Evolutionary conservation across 768 basidiomycete genomes (phyloP).

Genomic region (Cyclocybe aegerita): DNA sequence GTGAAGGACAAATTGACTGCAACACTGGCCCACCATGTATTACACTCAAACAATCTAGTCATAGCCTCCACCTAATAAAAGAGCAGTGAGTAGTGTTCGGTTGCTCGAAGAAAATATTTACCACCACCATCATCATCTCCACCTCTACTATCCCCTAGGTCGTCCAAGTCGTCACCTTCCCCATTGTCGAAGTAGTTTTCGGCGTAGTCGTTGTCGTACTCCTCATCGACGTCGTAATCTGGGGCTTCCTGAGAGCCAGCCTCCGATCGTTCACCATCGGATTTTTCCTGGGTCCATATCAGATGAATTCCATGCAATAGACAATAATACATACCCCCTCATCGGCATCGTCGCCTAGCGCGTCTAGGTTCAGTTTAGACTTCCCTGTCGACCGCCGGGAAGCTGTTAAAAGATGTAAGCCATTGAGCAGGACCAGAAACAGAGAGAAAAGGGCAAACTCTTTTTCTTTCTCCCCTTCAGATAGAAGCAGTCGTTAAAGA

Average conservation of each 20-base stretch:
- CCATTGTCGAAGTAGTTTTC: conserved; percentile 92
- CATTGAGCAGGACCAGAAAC: neutral
- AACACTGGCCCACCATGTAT: too few species aligned
- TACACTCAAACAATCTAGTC: conserved; percentile 5
- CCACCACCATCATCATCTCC: conserved; percentile 65
- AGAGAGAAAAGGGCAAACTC: conserved; percentile 23
- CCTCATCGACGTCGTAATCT: conserved; percentile 87
- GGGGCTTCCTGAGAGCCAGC: conserved; percentile 63
- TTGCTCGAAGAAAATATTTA: neutral
- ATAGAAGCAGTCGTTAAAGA: conserved; percentile 81
- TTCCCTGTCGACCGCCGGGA: conserved; percentile 21
- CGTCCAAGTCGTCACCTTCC: conserved; percentile 78
- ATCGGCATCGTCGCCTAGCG: conserved; percentile 64
- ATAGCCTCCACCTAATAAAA: conserved; percentile 2
- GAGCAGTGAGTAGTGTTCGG: neutral
- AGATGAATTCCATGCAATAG: neutral
- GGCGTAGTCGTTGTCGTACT: conserved; percentile 89
- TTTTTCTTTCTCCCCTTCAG: conserved; percentile 62
- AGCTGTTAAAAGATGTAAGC: conserved; percentile 8
- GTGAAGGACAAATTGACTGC: too few species aligned
- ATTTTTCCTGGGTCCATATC: conserved; percentile 53
- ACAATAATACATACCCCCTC: conserved; percentile 40
- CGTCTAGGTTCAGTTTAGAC: conserved; percentile 61
- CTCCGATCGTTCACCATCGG: conserved; percentile 67
- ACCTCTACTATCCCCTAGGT: conserved; percentile 69